Evolutionary conservation across 148 eudicot genomes (phyloP).

Genomic region (Fagopyrum homotropicum): DNA sequence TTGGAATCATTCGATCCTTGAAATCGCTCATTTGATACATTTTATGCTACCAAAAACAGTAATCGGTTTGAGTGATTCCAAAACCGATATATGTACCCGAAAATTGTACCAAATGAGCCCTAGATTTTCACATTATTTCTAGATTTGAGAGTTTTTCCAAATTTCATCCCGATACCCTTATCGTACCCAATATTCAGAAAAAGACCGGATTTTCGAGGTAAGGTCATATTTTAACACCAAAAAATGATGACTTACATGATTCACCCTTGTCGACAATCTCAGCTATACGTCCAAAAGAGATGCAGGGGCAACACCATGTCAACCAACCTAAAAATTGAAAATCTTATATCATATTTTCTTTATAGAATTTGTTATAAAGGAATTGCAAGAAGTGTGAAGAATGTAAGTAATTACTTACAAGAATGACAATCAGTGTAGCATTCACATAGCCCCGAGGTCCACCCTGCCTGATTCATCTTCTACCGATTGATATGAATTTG

Average conservation of each 20-base stretch:
- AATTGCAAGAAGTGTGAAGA: not conserved
- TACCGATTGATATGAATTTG: not conserved
- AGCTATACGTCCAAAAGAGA: slow-evolving; percentile 16
- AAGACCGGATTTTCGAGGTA: no score
- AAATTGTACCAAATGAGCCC: no score
- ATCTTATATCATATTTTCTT: not conserved
- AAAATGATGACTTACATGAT: slow-evolving; percentile 21
- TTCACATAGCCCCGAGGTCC: slow-evolving; percentile 23
- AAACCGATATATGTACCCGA: no score
- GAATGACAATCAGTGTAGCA: slow-evolving; percentile 20
- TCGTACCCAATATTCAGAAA: no score
- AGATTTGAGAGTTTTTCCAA: no score
- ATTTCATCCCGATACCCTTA: no score
- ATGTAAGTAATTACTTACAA: slow-evolving; percentile 15
- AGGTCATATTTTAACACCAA: not conserved
- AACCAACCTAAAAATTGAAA: slow-evolving; percentile 10
- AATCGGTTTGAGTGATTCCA: no score
- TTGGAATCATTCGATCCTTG: no score
- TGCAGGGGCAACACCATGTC: slow-evolving; percentile 18
- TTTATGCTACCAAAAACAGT: no score
- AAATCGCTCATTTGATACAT: no score
- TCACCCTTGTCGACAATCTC: slow-evolving; percentile 29
- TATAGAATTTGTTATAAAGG: not conserved
- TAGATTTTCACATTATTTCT: no score
- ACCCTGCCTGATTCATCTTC: not conserved